Base-by-base conservation (phyloP, 73 alveolate genomes). In the Paramecium primaurelia region DNA sequence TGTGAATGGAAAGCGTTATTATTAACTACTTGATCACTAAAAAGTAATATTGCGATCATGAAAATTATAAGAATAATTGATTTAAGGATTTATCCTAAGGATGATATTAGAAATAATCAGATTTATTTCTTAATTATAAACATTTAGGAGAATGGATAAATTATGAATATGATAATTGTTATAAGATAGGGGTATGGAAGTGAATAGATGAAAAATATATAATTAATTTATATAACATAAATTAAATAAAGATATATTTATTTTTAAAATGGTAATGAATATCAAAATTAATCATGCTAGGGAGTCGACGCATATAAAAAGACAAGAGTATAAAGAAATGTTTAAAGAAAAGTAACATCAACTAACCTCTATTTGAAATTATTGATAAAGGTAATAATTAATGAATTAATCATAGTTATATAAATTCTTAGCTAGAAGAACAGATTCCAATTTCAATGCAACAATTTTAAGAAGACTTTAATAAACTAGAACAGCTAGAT, bases 341-440 rank as follows among this genome's bases (percentile, higher is more conserved):
- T 80, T 16, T 54, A 68, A 68, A 88, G 94, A 88, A 88, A 88
- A 51, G 94, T 88, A 47, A 88, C 94, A 22, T 59, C 94, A 34
- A 88, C 94, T 8, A 91, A 91, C 90, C 94, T 84, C 59, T 91
- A 91, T 32, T 58, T 91, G 93, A 75, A 73, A 83, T 75, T 91
- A 22, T 77, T 91, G 26, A 69, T 91, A 42, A 80, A 80, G 73
- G 91, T 80, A 80, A 80, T 75, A n/a, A 36, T 38, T 0, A 71
- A 16, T 54, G 11, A 7, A 18, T 18, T 25, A 22, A 87, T 34
- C 34, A 40, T 68, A 97, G 97, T 96, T 98, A 86, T 98, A 96
- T 97, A 97, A 95, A 93, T 98, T 98, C 98, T 96, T 98, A 94
- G 97, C 99, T 36, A 96, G 99, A 92, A 98, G 99, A 95, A 96